These are phyloP conservation scores for Neopestalotiopsis rosae DNA, from an alignment of 2,329 filamentous ascomycete species.

Conservation along the genomic window DNA sequence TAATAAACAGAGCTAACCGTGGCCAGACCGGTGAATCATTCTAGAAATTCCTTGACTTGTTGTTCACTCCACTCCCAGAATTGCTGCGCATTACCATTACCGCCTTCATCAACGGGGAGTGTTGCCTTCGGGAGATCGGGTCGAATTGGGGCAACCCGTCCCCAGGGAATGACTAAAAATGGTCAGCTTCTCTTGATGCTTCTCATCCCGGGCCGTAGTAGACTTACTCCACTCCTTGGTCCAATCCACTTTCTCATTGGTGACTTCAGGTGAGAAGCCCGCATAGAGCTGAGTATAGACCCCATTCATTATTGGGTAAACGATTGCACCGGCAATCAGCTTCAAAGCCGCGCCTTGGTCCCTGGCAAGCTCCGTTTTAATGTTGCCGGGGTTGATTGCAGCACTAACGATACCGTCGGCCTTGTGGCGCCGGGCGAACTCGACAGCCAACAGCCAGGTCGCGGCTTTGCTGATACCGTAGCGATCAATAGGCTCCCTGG, in stretches of 20 bases:
- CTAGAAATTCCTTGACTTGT: slow-evolving; percentile 10
- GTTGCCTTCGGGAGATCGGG: neutral
- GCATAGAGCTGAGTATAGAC: slow-evolving; percentile 14
- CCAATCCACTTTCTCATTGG: slow-evolving; percentile 12
- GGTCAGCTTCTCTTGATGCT: neutral
- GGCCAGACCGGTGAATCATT: neutral
- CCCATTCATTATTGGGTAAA: slow-evolving; percentile 4
- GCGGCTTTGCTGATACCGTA: slow-evolving; percentile 13
- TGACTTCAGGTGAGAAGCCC: slow-evolving; percentile 10
- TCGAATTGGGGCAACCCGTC: slow-evolving; percentile 1
- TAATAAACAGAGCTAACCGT: neutral
- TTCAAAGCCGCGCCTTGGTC: slow-evolving; percentile 11
- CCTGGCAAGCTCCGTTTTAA: slow-evolving; percentile 6
- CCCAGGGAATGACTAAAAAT: slow-evolving; percentile 12
- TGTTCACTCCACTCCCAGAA: slow-evolving; percentile 17
- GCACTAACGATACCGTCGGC: slow-evolving; percentile 9
- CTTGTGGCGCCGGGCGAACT: slow-evolving; percentile 13
- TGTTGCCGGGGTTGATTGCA: slow-evolving; percentile 14
- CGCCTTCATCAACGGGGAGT: neutral
- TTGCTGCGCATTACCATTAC: slow-evolving; percentile 1
- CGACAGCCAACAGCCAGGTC: slow-evolving; percentile 7
- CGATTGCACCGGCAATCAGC: neutral
- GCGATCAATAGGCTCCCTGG: slow-evolving; percentile 22
- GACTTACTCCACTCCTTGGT: slow-evolving; percentile 8
- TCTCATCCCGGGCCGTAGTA: neutral